These are phyloP conservation scores for Cephalotrichum gorgonifer DNA, from an alignment of 2,329 filamentous ascomycete genomes.

Conservation along the genomic window DNA sequence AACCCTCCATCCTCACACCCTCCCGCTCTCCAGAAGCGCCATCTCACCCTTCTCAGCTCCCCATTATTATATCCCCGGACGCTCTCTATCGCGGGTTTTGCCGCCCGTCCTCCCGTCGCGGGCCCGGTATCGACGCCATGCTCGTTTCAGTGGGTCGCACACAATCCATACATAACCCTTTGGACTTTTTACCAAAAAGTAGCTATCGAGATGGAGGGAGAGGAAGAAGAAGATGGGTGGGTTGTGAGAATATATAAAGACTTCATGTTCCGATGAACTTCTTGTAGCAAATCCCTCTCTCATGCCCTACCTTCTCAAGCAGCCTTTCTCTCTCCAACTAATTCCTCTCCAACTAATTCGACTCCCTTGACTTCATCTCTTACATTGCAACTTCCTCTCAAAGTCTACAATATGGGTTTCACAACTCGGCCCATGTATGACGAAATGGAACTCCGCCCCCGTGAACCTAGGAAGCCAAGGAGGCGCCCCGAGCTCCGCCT, in stretches of 20 bases:
- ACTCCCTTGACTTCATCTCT: not conserved
- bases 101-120: too few relatives aligned
- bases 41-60: too few relatives aligned
- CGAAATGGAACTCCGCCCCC: not conserved
- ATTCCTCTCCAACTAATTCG: too few relatives aligned
- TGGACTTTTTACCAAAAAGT: not conserved
- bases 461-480: not conserved
- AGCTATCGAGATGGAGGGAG: not conserved
- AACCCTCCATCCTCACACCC: too few relatives aligned
- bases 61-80: too few relatives aligned
- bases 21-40: too few relatives aligned
- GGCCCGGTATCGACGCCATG: not conserved
- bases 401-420: not conserved
- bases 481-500: not conserved
- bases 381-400: not conserved
- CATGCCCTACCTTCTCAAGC: too few relatives aligned
- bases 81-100: too few relatives aligned
- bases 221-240: not conserved
- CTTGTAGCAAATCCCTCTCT: too few relatives aligned
- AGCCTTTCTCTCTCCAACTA: too few relatives aligned
- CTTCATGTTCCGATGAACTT: not conserved
- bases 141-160: not conserved
- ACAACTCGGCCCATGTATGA: not conserved
- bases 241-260: not conserved
- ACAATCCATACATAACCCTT: not conserved